Evolutionary conservation across 768 basidiomycete species (phyloP).

Genomic region (Russula earlei): DNA sequence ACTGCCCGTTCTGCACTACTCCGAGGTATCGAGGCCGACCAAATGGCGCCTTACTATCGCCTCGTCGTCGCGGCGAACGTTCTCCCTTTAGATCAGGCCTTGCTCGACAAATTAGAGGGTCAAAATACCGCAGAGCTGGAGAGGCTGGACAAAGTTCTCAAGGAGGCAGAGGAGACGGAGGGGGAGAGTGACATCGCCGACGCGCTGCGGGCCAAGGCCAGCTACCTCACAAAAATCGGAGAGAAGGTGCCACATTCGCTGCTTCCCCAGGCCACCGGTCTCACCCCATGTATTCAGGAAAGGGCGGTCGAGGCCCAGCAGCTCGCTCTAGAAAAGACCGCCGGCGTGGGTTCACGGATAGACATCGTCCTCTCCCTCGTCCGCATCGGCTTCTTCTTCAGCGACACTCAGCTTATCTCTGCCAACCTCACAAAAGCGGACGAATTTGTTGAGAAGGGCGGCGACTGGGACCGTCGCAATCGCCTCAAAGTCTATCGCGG

Average conservation of each 20-base stretch:
- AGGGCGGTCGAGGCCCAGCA: slow-evolving; percentile 73
- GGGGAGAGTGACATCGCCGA: slow-evolving; percentile 93
- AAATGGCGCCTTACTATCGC: slow-evolving; percentile 83
- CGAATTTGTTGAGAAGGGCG: slow-evolving; percentile 87
- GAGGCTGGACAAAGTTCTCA: slow-evolving; percentile 65
- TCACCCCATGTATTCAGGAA: slow-evolving; percentile 41
- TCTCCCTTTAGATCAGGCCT: slow-evolving; percentile 39
- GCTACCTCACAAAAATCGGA: slow-evolving; percentile 81
- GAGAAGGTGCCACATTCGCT: slow-evolving; percentile 43
- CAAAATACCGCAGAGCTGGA: slow-evolving; percentile 66
- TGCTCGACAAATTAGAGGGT: slow-evolving; percentile 53
- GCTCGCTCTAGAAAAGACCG: slow-evolving; percentile 81
- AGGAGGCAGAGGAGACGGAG: slow-evolving; percentile 81
- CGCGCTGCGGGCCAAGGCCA: slow-evolving; percentile 72
- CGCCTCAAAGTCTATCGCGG: slow-evolving; percentile 94
- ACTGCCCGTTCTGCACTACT: slow-evolving; percentile 56
- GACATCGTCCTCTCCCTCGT: slow-evolving; percentile 86
- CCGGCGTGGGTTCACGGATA: slow-evolving; percentile 87
- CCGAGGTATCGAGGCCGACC: slow-evolving; percentile 69
- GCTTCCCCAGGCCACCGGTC: neutral
- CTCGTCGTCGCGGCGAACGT: slow-evolving; percentile 43
- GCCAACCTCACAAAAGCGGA: slow-evolving; percentile 71
- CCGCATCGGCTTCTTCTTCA: slow-evolving; percentile 85
- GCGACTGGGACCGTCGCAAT: slow-evolving; percentile 97
- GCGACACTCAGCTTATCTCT: slow-evolving; percentile 62